Conservation (phyloP, 805 yeast genomes). For the Starmerella kuoi region DNA sequence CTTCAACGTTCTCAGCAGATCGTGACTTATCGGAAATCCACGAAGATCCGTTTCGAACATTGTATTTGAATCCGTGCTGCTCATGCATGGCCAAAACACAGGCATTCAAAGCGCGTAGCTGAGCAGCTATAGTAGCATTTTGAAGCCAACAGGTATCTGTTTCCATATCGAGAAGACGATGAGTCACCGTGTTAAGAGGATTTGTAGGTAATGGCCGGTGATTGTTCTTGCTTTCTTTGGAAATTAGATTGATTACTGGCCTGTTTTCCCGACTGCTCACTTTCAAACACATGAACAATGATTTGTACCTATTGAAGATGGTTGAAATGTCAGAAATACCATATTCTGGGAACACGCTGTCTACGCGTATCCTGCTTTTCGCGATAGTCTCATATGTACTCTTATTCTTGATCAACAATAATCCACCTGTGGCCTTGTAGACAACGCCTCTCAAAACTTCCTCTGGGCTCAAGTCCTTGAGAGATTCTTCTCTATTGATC, state of each 20-base stretch:
- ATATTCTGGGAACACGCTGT: background rate
- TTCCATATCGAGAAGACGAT: background rate
- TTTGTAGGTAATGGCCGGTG: conserved; percentile 1
- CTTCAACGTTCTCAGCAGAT: background rate
- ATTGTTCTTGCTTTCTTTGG: background rate
- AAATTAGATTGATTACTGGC: background rate
- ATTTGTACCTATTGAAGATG: conserved; percentile 4
- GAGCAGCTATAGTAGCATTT: conserved; percentile 1
- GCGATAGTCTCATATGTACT: background rate
- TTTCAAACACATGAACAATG: conserved; percentile 1
- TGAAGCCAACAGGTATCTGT: conserved; percentile 1
- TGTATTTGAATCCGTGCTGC: background rate
- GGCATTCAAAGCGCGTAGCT: background rate
- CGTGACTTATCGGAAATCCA: background rate
- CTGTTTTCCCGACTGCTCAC: background rate
- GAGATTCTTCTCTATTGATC: background rate
- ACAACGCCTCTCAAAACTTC: background rate
- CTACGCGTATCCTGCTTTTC: background rate
- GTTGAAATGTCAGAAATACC: background rate
- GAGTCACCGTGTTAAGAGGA: background rate
- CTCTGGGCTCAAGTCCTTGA: background rate
- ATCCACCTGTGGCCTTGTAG: background rate
- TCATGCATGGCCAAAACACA: background rate
- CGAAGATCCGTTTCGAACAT: conserved; percentile 1
- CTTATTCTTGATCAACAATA: background rate